These are phyloP conservation scores for Talaromyces atroroseus DNA, from an alignment of 2,329 filamentous ascomycete species.

Conservation along the genomic window DNA sequence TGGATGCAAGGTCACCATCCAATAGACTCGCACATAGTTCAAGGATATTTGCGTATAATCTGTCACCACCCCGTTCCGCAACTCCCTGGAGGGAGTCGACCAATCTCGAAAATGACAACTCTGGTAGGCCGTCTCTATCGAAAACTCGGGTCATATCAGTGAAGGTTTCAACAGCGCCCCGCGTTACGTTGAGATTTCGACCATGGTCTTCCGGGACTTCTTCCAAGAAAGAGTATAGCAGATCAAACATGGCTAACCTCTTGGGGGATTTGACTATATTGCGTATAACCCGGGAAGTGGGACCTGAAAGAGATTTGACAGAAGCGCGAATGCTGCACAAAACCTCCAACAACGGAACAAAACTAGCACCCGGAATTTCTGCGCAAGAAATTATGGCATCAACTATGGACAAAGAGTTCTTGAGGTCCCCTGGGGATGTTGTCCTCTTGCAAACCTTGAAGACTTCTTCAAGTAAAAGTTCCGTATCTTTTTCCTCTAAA, in stretches of 20 bases:
- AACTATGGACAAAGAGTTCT: slow-evolving; percentile 37
- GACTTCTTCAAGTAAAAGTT: slow-evolving; percentile 32
- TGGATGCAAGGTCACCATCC: slow-evolving; percentile 31
- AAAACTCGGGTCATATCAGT: slow-evolving; percentile 36
- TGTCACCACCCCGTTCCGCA: slow-evolving; percentile 31
- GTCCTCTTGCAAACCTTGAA: slow-evolving; percentile 38
- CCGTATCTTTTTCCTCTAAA: slow-evolving; percentile 31
- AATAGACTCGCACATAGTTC: slow-evolving; percentile 37
- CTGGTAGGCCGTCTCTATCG: slow-evolving; percentile 34
- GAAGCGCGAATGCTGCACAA: slow-evolving; percentile 42
- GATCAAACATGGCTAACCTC: slow-evolving; percentile 35
- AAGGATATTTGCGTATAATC: slow-evolving; percentile 36
- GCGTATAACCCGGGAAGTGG: slow-evolving; percentile 38
- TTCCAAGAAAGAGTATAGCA: slow-evolving; percentile 32
- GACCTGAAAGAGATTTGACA: slow-evolving; percentile 38
- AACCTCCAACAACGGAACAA: slow-evolving; percentile 35
- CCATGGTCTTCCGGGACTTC: slow-evolving; percentile 28
- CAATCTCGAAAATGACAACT: slow-evolving; percentile 32
- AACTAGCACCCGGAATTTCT: slow-evolving; percentile 35
- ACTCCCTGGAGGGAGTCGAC: slow-evolving; percentile 32
- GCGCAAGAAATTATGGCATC: slow-evolving; percentile 39
- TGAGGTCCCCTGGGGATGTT: slow-evolving; percentile 37
- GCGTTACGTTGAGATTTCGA: slow-evolving; percentile 36
- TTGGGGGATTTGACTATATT: slow-evolving; percentile 36
- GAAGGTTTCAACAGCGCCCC: slow-evolving; percentile 37